These are phyloP conservation scores for Ophiostoma australiae DNA, from an alignment of 2,329 filamentous ascomycete genomes.

Conservation along the genomic window DNA sequence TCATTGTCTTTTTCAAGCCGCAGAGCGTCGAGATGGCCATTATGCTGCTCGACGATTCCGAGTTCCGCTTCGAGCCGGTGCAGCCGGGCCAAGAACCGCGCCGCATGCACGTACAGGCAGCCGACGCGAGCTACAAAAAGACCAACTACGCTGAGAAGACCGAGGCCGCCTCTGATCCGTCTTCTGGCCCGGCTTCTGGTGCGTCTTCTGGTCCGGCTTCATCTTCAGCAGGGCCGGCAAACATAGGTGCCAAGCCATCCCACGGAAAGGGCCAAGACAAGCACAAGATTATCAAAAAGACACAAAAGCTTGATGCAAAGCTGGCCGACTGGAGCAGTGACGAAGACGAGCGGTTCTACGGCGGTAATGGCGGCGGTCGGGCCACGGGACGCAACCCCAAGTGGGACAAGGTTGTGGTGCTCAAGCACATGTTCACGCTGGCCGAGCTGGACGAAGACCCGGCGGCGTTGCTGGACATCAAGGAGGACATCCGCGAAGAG, in stretches of 20 bases:
- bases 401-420: constrained; percentile 76
- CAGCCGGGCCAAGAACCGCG: constrained; percentile 41
- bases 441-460: constrained; percentile 80
- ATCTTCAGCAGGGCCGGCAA: background rate
- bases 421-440: constrained; percentile 91
- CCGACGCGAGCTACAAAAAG: constrained; percentile 89
- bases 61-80: constrained; percentile 62
- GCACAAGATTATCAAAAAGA: constrained; percentile 85
- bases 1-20: constrained; percentile 91
- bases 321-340: constrained; percentile 96
- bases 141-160: constrained; percentile 55
- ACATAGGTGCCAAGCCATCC: background rate
- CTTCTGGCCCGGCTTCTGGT: background rate
- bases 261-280: constrained; percentile 55
- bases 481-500: constrained; percentile 88
- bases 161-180: background rate
- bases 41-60: constrained; percentile 72
- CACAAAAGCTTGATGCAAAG: constrained; percentile 84
- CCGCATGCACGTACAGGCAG: constrained; percentile 74
- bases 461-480: constrained; percentile 79
- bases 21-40: constrained; percentile 87
- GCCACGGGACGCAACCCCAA: constrained; percentile 35
- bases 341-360: constrained; percentile 49
- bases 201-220: background rate
- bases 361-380: constrained; percentile 32